These are phyloP conservation scores for Penicillium sp. DNA, from an alignment of 2,329 filamentous ascomycete species.

Conservation along the genomic window DNA sequence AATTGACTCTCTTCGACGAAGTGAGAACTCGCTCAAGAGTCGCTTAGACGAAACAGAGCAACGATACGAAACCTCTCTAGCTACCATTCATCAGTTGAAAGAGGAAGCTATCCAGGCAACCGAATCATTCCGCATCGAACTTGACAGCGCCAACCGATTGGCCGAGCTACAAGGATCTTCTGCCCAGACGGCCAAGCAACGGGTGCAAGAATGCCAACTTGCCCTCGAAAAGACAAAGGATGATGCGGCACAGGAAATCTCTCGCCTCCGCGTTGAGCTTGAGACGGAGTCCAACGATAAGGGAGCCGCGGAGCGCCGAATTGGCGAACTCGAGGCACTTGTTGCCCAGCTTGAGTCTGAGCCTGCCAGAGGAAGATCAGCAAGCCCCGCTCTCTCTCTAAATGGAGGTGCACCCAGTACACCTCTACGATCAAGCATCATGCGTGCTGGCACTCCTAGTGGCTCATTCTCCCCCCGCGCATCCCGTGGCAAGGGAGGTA, in stretches of 20 bases:
- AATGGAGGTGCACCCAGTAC: constrained; percentile 51
- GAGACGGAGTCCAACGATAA: constrained; percentile 60
- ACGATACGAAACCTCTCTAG: constrained; percentile 80
- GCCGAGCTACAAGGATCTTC: constrained; percentile 67
- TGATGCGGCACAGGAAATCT: constrained; percentile 60
- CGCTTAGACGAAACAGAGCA: constrained; percentile 79
- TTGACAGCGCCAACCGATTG: constrained; percentile 76
- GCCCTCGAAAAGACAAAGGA: constrained; percentile 60
- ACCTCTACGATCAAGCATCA: constrained; percentile 42
- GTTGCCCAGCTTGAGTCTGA: constrained; percentile 61
- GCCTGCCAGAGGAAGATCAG: constrained; percentile 46
- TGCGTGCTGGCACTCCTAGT: constrained; percentile 43
- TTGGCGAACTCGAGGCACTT: constrained; percentile 64
- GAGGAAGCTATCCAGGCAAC: constrained; percentile 79
- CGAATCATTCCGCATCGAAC: constrained; percentile 80
- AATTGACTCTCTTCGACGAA: constrained; percentile 73
- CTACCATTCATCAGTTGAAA: constrained; percentile 79
- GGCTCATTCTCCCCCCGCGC: constrained; percentile 54
- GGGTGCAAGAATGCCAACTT: constrained; percentile 57
- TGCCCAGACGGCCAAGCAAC: constrained; percentile 58
- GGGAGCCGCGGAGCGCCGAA: constrained; percentile 59
- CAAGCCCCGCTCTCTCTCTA: constrained; percentile 53
- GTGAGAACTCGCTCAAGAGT: constrained; percentile 74
- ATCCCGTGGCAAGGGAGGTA: constrained; percentile 52
- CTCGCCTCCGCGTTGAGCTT: constrained; percentile 52